Percentiles rank a stretch among this genome's conserved stretches.
Evolutionary conservation across 1,139 yeast species (phyloP).

Genomic region (Kodamaea sp.): DNA sequence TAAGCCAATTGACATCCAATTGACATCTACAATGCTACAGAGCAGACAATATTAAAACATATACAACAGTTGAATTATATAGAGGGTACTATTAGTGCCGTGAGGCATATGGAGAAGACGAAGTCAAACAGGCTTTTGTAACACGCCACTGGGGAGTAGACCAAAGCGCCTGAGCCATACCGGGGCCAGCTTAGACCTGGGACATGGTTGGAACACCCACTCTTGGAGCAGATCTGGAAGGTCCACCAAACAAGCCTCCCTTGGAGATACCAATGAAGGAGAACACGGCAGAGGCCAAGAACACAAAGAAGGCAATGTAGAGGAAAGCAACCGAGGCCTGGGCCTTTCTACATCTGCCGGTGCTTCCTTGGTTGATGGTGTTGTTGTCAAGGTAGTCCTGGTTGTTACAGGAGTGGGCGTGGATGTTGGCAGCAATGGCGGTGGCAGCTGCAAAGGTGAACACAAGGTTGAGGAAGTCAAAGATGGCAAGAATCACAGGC

Average conservation of each 20-base stretch:
- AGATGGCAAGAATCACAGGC: slow-evolving; percentile 71
- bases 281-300: slow-evolving; percentile 67
- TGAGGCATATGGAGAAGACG: too few species aligned
- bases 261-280: slow-evolving; percentile 57
- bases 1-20: too few species aligned
- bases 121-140: too few species aligned
- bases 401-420: slow-evolving; percentile 84
- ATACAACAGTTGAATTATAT: slow-evolving; percentile 3
- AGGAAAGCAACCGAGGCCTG: slow-evolving; percentile 92
- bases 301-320: slow-evolving; percentile 79
- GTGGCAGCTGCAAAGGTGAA: slow-evolving; percentile 95
- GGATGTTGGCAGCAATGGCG: slow-evolving; percentile 87
- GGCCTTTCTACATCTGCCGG: slow-evolving; percentile 90
- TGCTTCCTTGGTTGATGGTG: slow-evolving; percentile 71
- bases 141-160: too few species aligned
- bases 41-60: slow-evolving; percentile 2
- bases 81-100: too few species aligned
- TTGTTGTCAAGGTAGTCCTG: slow-evolving; percentile 60
- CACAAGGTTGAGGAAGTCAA: slow-evolving; percentile 86
- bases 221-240: slow-evolving; percentile 62
- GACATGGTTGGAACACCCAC: slow-evolving; percentile 89
- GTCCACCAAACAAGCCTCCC: slow-evolving; percentile 76
- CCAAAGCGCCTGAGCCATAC: too few species aligned
- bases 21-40: too few species aligned
- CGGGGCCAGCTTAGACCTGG: slow-evolving; percentile 61